Conservation (phyloP, 331 rosid species). For the Pyracantha coccinea region DNA sequence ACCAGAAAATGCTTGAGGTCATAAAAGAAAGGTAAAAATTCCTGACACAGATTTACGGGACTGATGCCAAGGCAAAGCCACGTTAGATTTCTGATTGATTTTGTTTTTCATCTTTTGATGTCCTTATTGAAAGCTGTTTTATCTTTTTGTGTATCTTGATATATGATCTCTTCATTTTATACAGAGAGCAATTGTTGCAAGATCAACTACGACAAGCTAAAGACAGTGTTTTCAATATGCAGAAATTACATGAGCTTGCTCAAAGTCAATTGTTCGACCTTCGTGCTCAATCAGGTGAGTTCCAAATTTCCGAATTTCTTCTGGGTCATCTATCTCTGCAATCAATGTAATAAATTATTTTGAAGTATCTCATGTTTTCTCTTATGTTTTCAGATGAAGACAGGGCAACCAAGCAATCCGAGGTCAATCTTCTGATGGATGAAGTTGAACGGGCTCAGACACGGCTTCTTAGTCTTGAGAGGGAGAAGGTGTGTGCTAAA, state of each 20-base stretch:
- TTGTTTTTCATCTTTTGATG: not conserved
- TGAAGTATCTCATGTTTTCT: slow-evolving; percentile 4
- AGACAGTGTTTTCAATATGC: slow-evolving; percentile 95
- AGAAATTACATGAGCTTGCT: slow-evolving; percentile 90
- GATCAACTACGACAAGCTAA: slow-evolving; percentile 87
- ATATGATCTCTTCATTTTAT: slow-evolving; percentile 19
- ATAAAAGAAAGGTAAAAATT: slow-evolving; percentile 69
- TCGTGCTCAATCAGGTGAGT: slow-evolving; percentile 91
- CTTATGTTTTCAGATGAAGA: slow-evolving; percentile 68
- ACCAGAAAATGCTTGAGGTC: slow-evolving; percentile 83
- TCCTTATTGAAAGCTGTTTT: not conserved
- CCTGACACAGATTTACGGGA: not conserved
- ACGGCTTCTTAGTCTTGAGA: slow-evolving; percentile 86
- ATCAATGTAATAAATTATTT: not conserved
- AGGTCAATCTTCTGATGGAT: slow-evolving; percentile 87
- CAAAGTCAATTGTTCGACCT: slow-evolving; percentile 93
- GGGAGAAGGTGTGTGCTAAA: slow-evolving; percentile 54
- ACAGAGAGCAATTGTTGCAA: slow-evolving; percentile 86
- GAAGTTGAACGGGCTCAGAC: slow-evolving; percentile 97
- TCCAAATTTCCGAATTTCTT: not conserved
- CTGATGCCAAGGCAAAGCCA: not conserved
- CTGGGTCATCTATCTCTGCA: slow-evolving; percentile 9
- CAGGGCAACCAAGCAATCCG: slow-evolving; percentile 87
- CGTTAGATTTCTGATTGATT: not conserved
- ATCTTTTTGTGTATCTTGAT: slow-evolving; percentile 10